Evolutionary conservation across 2,329 filamentous ascomycete genomes (phyloP), one percentile per base, ranked within the genome.

Genomic region (Hypoxylon sp.): DNA sequence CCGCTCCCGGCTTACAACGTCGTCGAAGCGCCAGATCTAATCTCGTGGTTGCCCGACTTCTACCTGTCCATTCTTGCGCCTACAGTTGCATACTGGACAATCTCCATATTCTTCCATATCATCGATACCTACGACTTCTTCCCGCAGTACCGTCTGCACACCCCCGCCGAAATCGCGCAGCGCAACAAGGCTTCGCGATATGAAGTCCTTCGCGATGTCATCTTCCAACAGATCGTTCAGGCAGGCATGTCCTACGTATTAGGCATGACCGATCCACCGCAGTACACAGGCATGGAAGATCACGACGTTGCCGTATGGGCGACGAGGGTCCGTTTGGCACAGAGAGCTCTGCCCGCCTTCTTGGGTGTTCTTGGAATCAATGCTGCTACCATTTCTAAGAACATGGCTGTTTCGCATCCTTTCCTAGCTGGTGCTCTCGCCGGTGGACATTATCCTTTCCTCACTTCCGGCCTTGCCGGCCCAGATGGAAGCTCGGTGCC

Each of bases 271-370:
- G 94, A 97, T 64, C 83, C 86, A 2, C 77, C 82, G 30, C 87
- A 93, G 59, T 84, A 86, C 64, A 79, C 79, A 29, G 94, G 94
- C 40, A 89, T 82, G 71, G 88, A 93, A 64, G 82, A 89, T 16
- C 91, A 96, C 69, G 90, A 97, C 67, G 79, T 97, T 16, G 89
- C 91, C 19, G 86, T 93, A 60, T 97, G 93, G 90, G 92, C 91
- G 13, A 89, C 86, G 57, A 84, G 91, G 66, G 77, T 97, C 51
- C 84, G 93, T 37, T 71, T 94, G 48, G 84, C 86, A 13, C 91
- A 97, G 73, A 82, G 87, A 64, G 84, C 82, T n/a, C 74, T 97
- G 38, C 92, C 93, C 0, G 73, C 79, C 19, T 59, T 92, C 25
- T 78, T 97, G 26, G 81, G 83, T 25, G 65, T 88, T 2, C 63